Base-by-base conservation (phyloP, 768 basidiomycete genomes). In the Boletus rex-veris region DNA sequence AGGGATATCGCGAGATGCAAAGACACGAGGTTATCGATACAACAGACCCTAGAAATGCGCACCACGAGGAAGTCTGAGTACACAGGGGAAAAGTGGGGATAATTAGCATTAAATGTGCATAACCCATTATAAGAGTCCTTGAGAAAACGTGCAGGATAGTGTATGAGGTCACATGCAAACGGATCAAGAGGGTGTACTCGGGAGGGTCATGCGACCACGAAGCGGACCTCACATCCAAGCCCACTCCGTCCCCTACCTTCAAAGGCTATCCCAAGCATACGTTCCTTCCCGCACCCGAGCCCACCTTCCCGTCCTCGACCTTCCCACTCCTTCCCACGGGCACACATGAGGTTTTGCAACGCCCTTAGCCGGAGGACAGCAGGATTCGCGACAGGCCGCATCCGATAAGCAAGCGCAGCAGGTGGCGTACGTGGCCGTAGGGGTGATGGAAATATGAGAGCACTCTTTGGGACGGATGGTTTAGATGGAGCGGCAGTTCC, bases 381-480 rank as follows among this genome's bases (percentile, higher is more conserved):
- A 7, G 84, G 84, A 59, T 88, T 88, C 49, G 79, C 72, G 6
- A 86, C 75, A 3, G 79, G 80, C 8, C 86, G 75, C 58, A 80
- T 72, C 28, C 85, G 77, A 59, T 77, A 75, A 6, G 68, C 64
- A 47, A 75, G 67, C 10, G 58, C 52, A 24, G 63, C 41, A 16
- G 67, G 66, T 2, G 67, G 61, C 35, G 71, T 57, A 48, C 62
- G 69, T 71, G 74, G 77, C 71, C 61, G 77, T 68, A 64, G 75
- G 48, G 67, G 77, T 45, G 62, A 79, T 44, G 71, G 76, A 31
- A 74, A 67, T 7, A 77, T 71, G 16, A 77, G 62, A 4, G 72
- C 70, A 38, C 75, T 74, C 75, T 53, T 66, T 48, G 50, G 74
- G 56, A 55, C 67, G 46, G 53, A 50, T 0, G 63, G 47, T 46